Percentiles rank a stretch among this genome's conserved stretches.
phyloP scores from a whole-genome alignment of 225 moss, liverwort and hornwort genomes.

The Physcomitrellopsis africana region DNA sequence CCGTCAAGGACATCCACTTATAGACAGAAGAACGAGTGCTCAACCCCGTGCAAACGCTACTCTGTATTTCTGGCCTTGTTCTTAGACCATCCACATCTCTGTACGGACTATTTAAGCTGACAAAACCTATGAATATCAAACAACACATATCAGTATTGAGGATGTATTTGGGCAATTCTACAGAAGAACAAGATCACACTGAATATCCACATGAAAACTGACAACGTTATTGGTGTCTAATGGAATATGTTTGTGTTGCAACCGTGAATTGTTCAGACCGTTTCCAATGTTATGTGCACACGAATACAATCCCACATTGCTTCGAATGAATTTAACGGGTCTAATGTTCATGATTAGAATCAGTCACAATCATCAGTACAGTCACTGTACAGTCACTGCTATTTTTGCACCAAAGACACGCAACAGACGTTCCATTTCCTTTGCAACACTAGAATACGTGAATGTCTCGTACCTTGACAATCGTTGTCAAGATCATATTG shows the following conservation, averaged over 20 bases:
- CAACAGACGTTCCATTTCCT: not conserved
- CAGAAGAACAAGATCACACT: not conserved
- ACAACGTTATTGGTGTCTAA: not conserved
- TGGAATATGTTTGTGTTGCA: not conserved
- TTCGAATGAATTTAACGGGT: not conserved
- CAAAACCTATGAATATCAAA: constrained; percentile 27
- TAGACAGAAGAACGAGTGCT: constrained; percentile 9
- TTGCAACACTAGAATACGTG: constrained; percentile 6
- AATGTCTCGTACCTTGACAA: constrained; percentile 33
- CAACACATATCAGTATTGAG: constrained; percentile 3
- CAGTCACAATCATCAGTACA: constrained; percentile 11
- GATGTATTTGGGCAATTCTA: not conserved
- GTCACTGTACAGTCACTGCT: not conserved
- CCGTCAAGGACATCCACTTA: constrained; percentile 2
- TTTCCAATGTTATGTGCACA: not conserved
- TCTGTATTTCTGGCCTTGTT: constrained; percentile 11
- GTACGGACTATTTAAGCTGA: constrained; percentile 22
- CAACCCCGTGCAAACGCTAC: constrained; percentile 13
- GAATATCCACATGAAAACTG: not conserved
- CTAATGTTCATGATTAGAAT: constrained; percentile 5
- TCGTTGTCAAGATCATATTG: constrained; percentile 21
- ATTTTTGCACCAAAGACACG: constrained; percentile 6
- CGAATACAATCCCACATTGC: constrained; percentile 15
- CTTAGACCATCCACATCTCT: constrained; percentile 14
- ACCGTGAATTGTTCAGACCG: not conserved